Evolutionary conservation across 2,329 filamentous ascomycete genomes (phyloP), one percentile per base, ranked within the genome.

Genomic region (Arthrobotrys sphaeroides): DNA sequence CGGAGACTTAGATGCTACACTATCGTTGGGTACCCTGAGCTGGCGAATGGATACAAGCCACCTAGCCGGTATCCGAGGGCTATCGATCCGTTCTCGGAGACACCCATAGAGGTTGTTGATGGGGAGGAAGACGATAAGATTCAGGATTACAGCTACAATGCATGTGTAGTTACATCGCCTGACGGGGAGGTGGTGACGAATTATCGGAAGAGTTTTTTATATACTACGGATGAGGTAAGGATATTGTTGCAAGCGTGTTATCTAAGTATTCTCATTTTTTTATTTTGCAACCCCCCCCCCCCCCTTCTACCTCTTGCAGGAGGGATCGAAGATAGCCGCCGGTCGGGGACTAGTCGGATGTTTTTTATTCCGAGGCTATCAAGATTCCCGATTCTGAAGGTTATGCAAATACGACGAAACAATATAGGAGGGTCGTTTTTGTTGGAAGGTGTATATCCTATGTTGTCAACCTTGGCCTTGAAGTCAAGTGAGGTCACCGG

Each of bases 21-120:
- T 0, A 86, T 88, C 0, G 88, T 88, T 0, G 92, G 92, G 0
- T 95, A 94, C 66, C 91, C 92, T 0, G 92, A 95, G 69, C 88
- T 87, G 78, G 87, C 86, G 0, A 88, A 90, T 57, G 79, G 86
- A 0, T 80, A 83, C 0, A 59, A 81, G 0, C 83, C 84, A 22
- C 88, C 87, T 85, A 87, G 88, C 0, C 68, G 79, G 16, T 68
- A 64, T 45, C 73, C 75, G 42, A 69, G 76, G 62, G 55, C 20
- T 1, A 36, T 9, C 13, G 73, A 70, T 28, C 73, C 68, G 33
- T 73, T 77, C 20, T 77, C 68, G 20, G 66, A 77, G 43, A 66
- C 42, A 28, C 67, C 66, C 5, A 72, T 70, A 16, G 61, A 67
- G 33, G 12, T 51, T 18, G 24, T 57, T 18, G 57, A 73, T 12